Evolutionary conservation across 2,329 filamentous ascomycete genomes (phyloP).

Genomic region (Zymoseptoria crescenta): DNA sequence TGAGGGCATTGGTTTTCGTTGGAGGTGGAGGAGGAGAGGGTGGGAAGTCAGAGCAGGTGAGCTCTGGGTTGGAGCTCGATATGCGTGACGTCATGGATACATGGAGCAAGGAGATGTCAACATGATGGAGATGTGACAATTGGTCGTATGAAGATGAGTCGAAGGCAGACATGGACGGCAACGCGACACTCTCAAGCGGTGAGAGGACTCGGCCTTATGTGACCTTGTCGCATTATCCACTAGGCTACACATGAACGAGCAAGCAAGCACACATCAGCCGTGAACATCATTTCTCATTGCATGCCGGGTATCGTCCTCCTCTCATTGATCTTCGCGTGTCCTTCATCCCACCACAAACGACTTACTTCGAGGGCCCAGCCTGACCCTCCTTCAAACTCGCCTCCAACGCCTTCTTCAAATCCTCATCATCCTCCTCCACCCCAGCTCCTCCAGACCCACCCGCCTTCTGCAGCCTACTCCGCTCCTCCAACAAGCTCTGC

Average conservation of each 20-base stretch:
- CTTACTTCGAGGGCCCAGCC: neutral
- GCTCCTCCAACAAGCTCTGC: conserved; percentile 64
- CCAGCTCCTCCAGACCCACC: too few relatives aligned
- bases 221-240: too few relatives aligned
- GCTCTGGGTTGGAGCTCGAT: neutral
- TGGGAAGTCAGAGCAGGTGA: conserved; percentile 1
- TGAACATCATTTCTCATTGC: neutral
- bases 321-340: neutral
- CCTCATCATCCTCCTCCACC: conserved; percentile 34
- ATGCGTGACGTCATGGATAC: neutral
- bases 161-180: neutral
- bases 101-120: neutral
- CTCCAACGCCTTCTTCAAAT: conserved; percentile 49
- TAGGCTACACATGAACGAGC: neutral
- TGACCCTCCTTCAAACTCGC: conserved; percentile 42
- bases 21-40: neutral
- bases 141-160: neutral
- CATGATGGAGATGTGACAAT: neutral
- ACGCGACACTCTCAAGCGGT: neutral
- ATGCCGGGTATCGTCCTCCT: conserved; percentile 3
- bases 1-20: neutral
- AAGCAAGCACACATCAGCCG: neutral
- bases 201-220: neutral
- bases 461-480: conserved; percentile 36
- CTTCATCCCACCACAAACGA: neutral